A percentile compares a stretch with the other conserved stretches of the same genome.
Evolutionary conservation across 2,329 filamentous ascomycete genomes (phyloP).

Genomic region (Colletotrichum nymphaeae): DNA sequence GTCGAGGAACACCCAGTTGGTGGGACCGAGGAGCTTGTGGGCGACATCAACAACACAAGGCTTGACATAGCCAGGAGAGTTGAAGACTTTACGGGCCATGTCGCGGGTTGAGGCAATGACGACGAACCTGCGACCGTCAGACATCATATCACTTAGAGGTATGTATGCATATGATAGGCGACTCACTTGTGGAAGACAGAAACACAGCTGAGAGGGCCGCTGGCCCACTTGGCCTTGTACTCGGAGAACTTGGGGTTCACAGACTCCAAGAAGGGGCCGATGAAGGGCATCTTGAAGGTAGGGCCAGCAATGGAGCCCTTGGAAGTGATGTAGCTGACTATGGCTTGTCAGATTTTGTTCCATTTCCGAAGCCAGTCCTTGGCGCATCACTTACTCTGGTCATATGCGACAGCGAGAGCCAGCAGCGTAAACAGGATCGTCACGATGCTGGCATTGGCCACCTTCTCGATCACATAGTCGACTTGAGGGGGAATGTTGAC

Average conservation of each 20-base stretch:
- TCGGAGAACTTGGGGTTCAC: slow-evolving; percentile 91
- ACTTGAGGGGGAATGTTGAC: slow-evolving; percentile 66
- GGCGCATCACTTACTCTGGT: slow-evolving; percentile 78
- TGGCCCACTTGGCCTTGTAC: slow-evolving; percentile 93
- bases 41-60: slow-evolving; percentile 96
- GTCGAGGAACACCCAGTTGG: slow-evolving; percentile 98
- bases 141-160: neutral
- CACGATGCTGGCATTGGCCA: slow-evolving; percentile 65
- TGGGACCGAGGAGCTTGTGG: slow-evolving; percentile 89
- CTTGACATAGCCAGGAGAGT: slow-evolving; percentile 91
- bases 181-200: slow-evolving; percentile 94
- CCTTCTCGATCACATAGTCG: slow-evolving; percentile 64
- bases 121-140: slow-evolving; percentile 76
- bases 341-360: slow-evolving; percentile 8
- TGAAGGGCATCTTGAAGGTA: slow-evolving; percentile 82
- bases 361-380: neutral
- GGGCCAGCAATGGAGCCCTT: slow-evolving; percentile 84
- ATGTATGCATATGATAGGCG: neutral
- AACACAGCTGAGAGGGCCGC: slow-evolving; percentile 92
- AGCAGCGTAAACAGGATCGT: slow-evolving; percentile 78
- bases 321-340: slow-evolving; percentile 79
- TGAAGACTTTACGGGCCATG: slow-evolving; percentile 96
- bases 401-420: slow-evolving; percentile 80
- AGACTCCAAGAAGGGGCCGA: slow-evolving; percentile 95
- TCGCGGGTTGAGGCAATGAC: slow-evolving; percentile 96